These are phyloP conservation scores for Tarenaya hassleriana DNA, from an alignment of 345 rosid genomes.

Conservation along the genomic window DNA sequence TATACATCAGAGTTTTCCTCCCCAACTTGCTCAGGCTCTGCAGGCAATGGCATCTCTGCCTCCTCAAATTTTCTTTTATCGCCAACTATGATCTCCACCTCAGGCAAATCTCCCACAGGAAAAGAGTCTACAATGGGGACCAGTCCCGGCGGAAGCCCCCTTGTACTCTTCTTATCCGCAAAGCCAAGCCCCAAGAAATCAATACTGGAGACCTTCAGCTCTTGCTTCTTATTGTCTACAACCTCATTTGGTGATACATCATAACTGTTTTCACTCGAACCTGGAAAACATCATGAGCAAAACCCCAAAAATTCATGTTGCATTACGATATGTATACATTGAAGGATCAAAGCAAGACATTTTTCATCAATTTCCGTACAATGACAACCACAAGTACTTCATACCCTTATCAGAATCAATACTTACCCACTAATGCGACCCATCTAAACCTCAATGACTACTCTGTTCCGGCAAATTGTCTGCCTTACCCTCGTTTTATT, in stretches of 20 bases:
- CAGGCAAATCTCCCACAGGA: constrained; percentile 54
- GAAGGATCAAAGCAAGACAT: neutral
- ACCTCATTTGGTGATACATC: constrained; percentile 21
- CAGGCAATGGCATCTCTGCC: constrained; percentile 21
- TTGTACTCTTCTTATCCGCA: constrained; percentile 64
- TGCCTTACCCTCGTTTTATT: neutral
- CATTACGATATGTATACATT: neutral
- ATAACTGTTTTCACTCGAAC: constrained; percentile 29
- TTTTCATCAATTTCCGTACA: neutral
- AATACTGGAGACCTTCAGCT: constrained; percentile 52
- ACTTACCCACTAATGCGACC: neutral
- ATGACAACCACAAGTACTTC: neutral
- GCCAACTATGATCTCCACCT: constrained; percentile 87
- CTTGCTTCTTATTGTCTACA: constrained; percentile 34
- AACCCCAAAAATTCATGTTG: constrained; percentile 14
- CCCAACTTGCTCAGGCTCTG: constrained; percentile 25
- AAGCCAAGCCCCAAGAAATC: constrained; percentile 79
- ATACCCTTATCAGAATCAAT: neutral
- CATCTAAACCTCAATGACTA: neutral
- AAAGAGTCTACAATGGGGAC: constrained; percentile 50
- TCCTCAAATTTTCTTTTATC: constrained; percentile 51
- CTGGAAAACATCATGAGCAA: constrained; percentile 32
- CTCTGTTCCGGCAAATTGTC: neutral
- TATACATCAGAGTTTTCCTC: constrained; percentile 49
- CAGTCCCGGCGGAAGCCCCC: constrained; percentile 74